Base-by-base conservation (phyloP, 306 rosid species). In the Dalbergia oliveri region DNA sequence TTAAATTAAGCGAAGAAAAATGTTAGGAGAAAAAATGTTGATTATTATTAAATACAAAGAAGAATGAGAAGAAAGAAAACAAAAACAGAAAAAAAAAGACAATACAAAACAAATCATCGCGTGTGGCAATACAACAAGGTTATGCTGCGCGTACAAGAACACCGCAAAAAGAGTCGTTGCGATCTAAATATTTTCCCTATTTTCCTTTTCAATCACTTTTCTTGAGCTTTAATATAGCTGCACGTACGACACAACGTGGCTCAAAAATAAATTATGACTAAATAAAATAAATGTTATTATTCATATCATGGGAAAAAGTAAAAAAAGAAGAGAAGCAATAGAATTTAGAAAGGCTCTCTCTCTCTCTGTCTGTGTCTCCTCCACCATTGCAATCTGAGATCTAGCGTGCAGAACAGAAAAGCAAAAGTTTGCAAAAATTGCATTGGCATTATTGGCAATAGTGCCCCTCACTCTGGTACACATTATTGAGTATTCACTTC, bases 331-430 rank as follows among this genome's bases (percentile, higher is more conserved):
- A 44, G 21, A 19, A 39, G 23, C 10, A 13, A 8, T 5, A 44
- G 37, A 67, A 44, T 1, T n/a, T 6, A 23, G 60, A 13, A 58
- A n/a, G 18, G 18, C 19, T 37, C 41, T 37, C 41, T 37, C 41
- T 43, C 59, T 45, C 53, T 18, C 15, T 8, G 21, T 18, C 10
- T n/a, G 3, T 6, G 18, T 53, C 23, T 53, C 21, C 59, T 53
- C 18, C 59, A 14, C 60, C 60, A 15, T 54, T 54, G 19, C 7
- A 66, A 69, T 76, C 73, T 73, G 77, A 79, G 87, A 83, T 83
- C 87, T 73, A 78, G 72, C 66, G 12, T 62, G 16, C 18, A n/a
- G 60, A 54, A n/a, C 8, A 54, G 9, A 54, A 16, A 54, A 53
- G 13, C 19, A 15, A 6, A 15, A 53, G 12, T 14, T 14, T 49